Evolutionary conservation across 305 asterid genomes (phyloP).

Genomic region (Solanum hybrid): DNA sequence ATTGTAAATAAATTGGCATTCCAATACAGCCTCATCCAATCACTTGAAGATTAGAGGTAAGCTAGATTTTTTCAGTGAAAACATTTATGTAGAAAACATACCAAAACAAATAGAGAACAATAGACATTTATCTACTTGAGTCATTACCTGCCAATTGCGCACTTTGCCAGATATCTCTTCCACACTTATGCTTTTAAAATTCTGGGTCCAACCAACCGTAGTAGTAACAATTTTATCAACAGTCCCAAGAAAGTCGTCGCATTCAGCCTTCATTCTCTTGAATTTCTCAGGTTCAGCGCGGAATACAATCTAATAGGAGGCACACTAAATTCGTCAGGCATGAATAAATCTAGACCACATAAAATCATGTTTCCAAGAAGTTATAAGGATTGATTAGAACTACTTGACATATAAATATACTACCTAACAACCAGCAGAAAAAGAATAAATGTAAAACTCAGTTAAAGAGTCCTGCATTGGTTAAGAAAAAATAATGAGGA

Average conservation of each 20-base stretch:
- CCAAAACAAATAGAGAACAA: not conserved
- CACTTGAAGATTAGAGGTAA: not conserved
- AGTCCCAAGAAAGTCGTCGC: constrained; percentile 41
- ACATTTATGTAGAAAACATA: not conserved
- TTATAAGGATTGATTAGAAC: not conserved
- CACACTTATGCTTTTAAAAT: constrained; percentile 19
- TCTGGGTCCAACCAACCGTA: constrained; percentile 34
- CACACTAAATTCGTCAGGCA: constrained; percentile 1
- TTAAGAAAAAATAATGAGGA: not conserved
- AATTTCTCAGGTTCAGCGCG: constrained; percentile 68
- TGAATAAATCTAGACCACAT: not conserved
- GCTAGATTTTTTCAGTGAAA: not conserved
- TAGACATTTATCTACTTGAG: not conserved
- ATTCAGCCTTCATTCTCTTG: constrained; percentile 46
- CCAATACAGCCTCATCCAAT: not conserved
- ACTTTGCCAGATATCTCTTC: constrained; percentile 37
- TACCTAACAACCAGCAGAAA: not conserved
- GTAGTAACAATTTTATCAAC: constrained; percentile 33
- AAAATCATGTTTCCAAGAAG: not conserved
- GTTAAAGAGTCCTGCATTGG: not conserved
- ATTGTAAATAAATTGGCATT: not conserved
- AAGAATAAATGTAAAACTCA: not conserved
- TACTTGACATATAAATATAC: not conserved
- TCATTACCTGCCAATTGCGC: constrained; percentile 73
- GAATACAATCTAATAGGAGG: constrained; percentile 52